A percentile compares a stretch with the other conserved stretches of the same genome.
Conservation (phyloP, 805 yeast genomes). For the Kluyveromyces siamensis region DNA sequence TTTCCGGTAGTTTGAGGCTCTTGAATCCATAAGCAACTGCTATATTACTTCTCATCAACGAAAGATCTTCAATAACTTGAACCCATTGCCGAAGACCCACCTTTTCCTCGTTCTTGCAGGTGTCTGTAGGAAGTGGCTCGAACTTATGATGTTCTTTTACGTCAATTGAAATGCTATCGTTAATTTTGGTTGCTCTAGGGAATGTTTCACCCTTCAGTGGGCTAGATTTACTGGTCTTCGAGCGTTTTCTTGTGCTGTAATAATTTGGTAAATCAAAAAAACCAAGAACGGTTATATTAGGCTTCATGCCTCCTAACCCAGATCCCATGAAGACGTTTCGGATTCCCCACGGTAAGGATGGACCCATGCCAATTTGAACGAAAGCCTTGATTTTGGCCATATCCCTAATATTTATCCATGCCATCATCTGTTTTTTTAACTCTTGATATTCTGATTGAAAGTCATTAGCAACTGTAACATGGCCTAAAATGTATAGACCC, state of each 20-base stretch:
- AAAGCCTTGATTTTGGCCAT: conserved; percentile 77
- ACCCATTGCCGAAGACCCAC: conserved; percentile 81
- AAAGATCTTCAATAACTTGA: conserved; percentile 79
- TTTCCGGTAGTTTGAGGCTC: conserved; percentile 51
- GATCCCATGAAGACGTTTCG: conserved; percentile 86
- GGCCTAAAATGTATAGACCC: conserved; percentile 86
- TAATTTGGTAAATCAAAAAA: conserved; percentile 57
- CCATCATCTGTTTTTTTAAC: conserved; percentile 58
- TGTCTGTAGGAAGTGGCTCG: conserved; percentile 62
- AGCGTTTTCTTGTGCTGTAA: conserved; percentile 2
- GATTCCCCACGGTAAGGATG: conserved; percentile 89
- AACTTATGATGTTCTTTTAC: neutral
- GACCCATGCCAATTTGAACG: conserved; percentile 85
- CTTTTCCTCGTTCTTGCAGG: conserved; percentile 59
- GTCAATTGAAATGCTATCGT: conserved; percentile 5
- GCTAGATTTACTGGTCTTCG: conserved; percentile 5
- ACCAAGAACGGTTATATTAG: conserved; percentile 88
- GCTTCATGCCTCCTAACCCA: conserved; percentile 98
- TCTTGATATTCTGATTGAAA: conserved; percentile 62
- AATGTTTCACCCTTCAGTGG: conserved; percentile 2
- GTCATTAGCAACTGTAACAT: conserved; percentile 55
- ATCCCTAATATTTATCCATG: conserved; percentile 83
- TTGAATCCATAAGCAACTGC: conserved; percentile 90
- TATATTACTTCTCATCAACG: conserved; percentile 81
- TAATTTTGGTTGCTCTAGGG: conserved; percentile 1